A percentile compares a stretch with the other conserved stretches of the same genome.
phyloP scores from a whole-genome alignment of 331 rosid species.

The Spiraea crenata region DNA sequence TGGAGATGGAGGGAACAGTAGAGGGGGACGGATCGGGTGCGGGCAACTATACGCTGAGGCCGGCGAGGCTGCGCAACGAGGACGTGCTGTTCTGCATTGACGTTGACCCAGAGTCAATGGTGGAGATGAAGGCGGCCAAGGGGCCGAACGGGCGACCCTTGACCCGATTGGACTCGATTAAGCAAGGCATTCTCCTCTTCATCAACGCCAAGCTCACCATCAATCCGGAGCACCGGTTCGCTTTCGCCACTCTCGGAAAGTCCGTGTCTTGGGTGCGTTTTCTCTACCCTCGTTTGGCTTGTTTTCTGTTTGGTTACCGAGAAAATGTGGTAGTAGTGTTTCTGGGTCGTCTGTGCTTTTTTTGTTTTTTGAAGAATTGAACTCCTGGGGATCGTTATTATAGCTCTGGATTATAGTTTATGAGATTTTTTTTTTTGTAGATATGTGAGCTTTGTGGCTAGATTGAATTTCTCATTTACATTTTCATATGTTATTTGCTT shows the following conservation, averaged over 20 bases:
- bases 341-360: not conserved
- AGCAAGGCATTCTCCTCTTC: conserved; percentile 79
- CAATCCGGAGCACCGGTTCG: conserved; percentile 83
- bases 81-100: conserved; percentile 76
- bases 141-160: conserved; percentile 73
- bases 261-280: conserved; percentile 76
- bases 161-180: conserved; percentile 81
- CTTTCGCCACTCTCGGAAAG: conserved; percentile 58
- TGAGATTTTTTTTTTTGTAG: not conserved
- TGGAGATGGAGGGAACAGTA: conserved; percentile 43
- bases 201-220: conserved; percentile 79
- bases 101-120: conserved; percentile 60
- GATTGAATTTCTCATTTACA: not conserved
- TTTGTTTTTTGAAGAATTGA: not conserved
- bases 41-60: conserved; percentile 48
- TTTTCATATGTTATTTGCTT: too few relatives aligned
- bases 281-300: not conserved
- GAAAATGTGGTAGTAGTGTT: not conserved
- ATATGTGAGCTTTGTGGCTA: not conserved
- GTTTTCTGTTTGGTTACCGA: conserved; percentile 1
- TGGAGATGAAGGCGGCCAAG: conserved; percentile 57
- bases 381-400: conserved; percentile 1
- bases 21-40: conserved; percentile 43
- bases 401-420: not conserved
- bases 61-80: conserved; percentile 57